A percentile compares a stretch with the other conserved stretches of the same genome.
phyloP scores from a whole-genome alignment of 768 basidiomycete species.

The Rhodotorula toruloides region DNA sequence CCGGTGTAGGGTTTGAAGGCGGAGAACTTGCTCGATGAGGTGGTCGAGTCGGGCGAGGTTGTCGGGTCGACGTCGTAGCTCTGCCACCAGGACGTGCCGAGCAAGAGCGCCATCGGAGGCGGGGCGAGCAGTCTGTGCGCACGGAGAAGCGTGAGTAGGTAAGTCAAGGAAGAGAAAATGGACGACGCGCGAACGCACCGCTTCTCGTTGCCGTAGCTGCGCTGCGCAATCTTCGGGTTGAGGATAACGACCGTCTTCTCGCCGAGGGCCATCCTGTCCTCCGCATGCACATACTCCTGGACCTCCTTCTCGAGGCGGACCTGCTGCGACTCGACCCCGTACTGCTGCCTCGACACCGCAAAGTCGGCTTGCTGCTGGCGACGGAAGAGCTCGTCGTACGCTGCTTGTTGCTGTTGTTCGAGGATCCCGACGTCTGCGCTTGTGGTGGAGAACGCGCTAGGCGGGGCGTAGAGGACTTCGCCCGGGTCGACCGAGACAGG shows the following conservation, averaged over 20 bases:
- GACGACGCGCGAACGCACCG: slow-evolving; percentile 52
- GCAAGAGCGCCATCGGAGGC: slow-evolving; percentile 36
- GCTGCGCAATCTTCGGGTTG: slow-evolving; percentile 97
- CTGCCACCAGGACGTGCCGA: slow-evolving; percentile 36
- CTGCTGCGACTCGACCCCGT: background rate
- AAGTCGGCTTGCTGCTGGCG: background rate
- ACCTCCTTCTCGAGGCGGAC: slow-evolving; percentile 6
- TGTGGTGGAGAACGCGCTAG: no score
- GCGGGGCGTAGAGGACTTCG: no score
- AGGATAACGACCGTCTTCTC: slow-evolving; percentile 92
- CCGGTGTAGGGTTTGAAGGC: no score
- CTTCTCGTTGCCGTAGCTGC: slow-evolving; percentile 94
- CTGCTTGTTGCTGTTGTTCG: background rate
- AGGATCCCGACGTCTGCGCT: background rate
- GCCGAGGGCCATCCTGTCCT: slow-evolving; percentile 80
- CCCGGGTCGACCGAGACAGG: no score
- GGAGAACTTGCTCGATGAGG: slow-evolving; percentile 50
- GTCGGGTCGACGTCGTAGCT: background rate
- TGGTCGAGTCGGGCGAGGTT: background rate
- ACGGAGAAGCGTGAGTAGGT: slow-evolving; percentile 24
- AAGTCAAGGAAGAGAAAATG: background rate
- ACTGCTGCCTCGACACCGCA: background rate
- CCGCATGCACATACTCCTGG: slow-evolving; percentile 65
- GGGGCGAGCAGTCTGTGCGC: slow-evolving; percentile 33
- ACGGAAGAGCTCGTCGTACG: background rate